These are phyloP conservation scores for Debaryomyces sp. DNA, from an alignment of 1,139 yeast genomes.

Conservation along the genomic window DNA sequence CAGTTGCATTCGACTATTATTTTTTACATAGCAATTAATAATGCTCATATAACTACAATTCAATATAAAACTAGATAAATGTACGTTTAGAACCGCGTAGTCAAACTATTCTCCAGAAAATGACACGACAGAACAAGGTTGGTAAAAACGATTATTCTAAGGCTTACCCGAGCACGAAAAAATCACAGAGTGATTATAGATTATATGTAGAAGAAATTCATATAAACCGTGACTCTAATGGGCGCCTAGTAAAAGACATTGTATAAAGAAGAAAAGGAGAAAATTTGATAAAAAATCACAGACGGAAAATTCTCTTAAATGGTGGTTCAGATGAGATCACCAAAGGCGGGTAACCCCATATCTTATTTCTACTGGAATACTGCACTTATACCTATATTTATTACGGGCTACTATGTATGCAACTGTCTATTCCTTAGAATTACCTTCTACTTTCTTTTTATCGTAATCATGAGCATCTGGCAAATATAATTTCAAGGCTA, in stretches of 20 bases:
- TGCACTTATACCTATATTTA: neutral
- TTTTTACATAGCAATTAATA: neutral
- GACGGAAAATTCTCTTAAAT: conserved; percentile 12
- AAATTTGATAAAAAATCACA: conserved; percentile 1
- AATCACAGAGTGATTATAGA: conserved; percentile 48
- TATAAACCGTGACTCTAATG: conserved; percentile 86
- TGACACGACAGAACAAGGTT: conserved; percentile 66
- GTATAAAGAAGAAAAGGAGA: conserved; percentile 44
- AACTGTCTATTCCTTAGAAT: conserved; percentile 4
- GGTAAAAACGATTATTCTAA: conserved; percentile 66
- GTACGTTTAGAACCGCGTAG: conserved; percentile 79
- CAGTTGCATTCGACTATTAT: neutral
- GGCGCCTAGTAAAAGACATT: conserved; percentile 89
- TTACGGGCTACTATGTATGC: neutral
- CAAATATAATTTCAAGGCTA: conserved; percentile 48
- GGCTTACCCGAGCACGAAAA: conserved; percentile 93
- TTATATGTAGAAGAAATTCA: conserved; percentile 52
- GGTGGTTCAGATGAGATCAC: neutral
- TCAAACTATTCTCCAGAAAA: conserved; percentile 41
- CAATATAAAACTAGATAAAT: conserved; percentile 22
- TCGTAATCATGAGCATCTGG: conserved; percentile 67
- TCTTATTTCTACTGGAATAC: neutral
- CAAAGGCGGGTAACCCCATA: conserved; percentile 26
- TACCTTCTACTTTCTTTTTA: conserved; percentile 24
- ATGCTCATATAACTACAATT: neutral